phyloP scores from a whole-genome alignment of 2,329 filamentous ascomycete species.

The Stenocarpella maydis region DNA sequence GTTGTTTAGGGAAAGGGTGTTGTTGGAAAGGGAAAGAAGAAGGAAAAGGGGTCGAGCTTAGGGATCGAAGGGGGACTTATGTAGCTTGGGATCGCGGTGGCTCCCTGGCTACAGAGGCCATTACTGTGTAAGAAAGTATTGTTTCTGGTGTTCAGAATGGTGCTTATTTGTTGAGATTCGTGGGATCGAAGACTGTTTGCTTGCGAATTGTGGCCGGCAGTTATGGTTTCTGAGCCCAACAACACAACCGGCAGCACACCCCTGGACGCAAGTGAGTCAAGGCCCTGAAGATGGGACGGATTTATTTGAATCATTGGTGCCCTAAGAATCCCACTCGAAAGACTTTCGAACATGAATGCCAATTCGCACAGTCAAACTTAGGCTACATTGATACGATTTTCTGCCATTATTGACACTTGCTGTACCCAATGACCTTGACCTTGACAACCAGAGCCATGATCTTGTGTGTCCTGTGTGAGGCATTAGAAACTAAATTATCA shows the following conservation, averaged over 20 bases:
- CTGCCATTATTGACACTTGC: neutral
- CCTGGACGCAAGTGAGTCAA: neutral
- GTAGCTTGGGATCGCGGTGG: neutral
- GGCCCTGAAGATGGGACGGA: neutral
- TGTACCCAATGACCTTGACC: neutral
- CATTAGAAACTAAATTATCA: no score
- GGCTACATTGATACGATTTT: no score
- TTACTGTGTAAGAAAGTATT: neutral
- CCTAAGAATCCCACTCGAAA: neutral
- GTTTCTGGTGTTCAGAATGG: neutral
- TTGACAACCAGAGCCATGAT: fast-evolving
- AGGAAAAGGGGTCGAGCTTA: neutral
- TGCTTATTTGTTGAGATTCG: neutral
- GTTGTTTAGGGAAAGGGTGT: no score
- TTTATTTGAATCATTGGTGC: no score
- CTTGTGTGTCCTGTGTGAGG: neutral
- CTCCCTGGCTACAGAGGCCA: neutral
- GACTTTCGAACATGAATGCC: neutral
- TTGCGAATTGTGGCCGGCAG: neutral
- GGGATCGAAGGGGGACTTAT: neutral
- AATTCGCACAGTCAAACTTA: neutral
- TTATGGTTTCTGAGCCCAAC: neutral
- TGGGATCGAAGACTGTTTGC: neutral
- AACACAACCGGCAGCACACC: neutral
- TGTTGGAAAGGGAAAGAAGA: neutral